phyloP scores from a whole-genome alignment of 2,329 filamentous ascomycete species.

The Rhinocladiella similis region DNA sequence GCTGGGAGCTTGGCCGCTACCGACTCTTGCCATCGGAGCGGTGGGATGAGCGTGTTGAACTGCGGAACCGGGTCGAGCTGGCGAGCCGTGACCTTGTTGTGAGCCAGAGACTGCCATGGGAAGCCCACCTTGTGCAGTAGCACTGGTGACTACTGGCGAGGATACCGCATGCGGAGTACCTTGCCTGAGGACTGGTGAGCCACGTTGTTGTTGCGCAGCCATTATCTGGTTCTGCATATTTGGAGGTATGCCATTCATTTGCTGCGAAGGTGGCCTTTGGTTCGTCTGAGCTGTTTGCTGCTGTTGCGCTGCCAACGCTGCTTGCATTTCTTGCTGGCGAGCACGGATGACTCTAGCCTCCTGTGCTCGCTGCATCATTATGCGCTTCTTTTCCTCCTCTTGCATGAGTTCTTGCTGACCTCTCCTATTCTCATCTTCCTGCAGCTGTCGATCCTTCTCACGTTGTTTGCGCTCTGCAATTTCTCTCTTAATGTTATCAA shows the following conservation, averaged over 20 bases:
- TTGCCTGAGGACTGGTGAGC: constrained; percentile 49
- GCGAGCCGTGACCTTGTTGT: constrained; percentile 48
- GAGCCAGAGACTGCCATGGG: constrained; percentile 48
- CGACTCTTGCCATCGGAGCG: constrained; percentile 45
- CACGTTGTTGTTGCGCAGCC: constrained; percentile 44
- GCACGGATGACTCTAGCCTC: constrained; percentile 31
- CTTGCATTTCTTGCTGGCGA: constrained; percentile 37
- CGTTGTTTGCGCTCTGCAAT: constrained; percentile 67
- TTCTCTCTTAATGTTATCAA: constrained; percentile 78
- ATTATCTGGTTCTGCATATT: constrained; percentile 40
- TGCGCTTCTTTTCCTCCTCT: constrained; percentile 51
- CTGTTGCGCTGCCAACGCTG: constrained; percentile 42
- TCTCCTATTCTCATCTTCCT: constrained; percentile 51
- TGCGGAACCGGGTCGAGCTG: constrained; percentile 45
- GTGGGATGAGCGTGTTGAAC: constrained; percentile 49
- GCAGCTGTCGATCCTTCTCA: constrained; percentile 48
- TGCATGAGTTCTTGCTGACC: constrained; percentile 50
- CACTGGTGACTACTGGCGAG: constrained; percentile 44
- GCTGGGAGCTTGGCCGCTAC: constrained; percentile 47
- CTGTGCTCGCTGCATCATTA: constrained; percentile 36
- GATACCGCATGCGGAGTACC: constrained; percentile 48
- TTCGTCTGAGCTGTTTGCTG: constrained; percentile 40
- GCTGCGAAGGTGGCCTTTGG: constrained; percentile 47
- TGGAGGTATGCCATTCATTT: constrained; percentile 51
- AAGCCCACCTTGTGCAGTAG: constrained; percentile 36